Conservation (phyloP, 2,329 filamentous ascomycete species). For the Coniochaeta hoffmannii region DNA sequence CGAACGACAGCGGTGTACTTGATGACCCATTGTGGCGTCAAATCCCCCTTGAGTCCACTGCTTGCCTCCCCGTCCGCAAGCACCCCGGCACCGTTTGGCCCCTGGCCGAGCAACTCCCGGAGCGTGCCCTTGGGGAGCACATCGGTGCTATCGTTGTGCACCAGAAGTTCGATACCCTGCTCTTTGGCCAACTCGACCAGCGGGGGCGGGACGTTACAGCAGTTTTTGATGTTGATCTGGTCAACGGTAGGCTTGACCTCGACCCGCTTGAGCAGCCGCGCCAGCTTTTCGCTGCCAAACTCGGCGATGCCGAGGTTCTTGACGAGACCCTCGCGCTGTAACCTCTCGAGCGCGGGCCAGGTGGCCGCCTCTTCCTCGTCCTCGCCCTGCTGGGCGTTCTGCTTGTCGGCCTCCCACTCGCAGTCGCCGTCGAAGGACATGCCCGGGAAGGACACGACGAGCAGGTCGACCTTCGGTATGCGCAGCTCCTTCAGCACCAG, state of each 20-base stretch:
- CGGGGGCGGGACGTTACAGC: slow-evolving; percentile 89
- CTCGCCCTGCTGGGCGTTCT: slow-evolving; percentile 53
- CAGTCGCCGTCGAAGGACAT: slow-evolving; percentile 91
- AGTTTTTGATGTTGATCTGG: slow-evolving; percentile 94
- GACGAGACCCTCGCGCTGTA: slow-evolving; percentile 66
- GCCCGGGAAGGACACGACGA: slow-evolving; percentile 89
- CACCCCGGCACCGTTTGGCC: slow-evolving; percentile 65
- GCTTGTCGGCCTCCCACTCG: slow-evolving; percentile 65
- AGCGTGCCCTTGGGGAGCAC: slow-evolving; percentile 81
- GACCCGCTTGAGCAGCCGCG: slow-evolving; percentile 66
- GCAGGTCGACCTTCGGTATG: slow-evolving; percentile 69
- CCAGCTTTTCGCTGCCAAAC: slow-evolving; percentile 78
- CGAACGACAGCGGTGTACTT: slow-evolving; percentile 96
- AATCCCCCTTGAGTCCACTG: slow-evolving; percentile 63
- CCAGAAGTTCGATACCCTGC: slow-evolving; percentile 77
- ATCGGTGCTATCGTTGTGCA: slow-evolving; percentile 90
- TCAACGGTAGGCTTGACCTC: slow-evolving; percentile 72
- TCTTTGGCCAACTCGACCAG: slow-evolving; percentile 78
- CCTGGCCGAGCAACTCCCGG: slow-evolving; percentile 71
- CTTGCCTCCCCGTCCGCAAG: slow-evolving; percentile 46
- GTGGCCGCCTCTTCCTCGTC: slow-evolving; percentile 62
- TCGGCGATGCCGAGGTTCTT: slow-evolving; percentile 78
- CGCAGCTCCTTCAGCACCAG: slow-evolving; percentile 75
- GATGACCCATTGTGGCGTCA: slow-evolving; percentile 87
- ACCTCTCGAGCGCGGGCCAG: slow-evolving; percentile 64